These are phyloP conservation scores for Fusarium abutilonis DNA, from an alignment of 2,329 filamentous ascomycete genomes.

Conservation along the genomic window DNA sequence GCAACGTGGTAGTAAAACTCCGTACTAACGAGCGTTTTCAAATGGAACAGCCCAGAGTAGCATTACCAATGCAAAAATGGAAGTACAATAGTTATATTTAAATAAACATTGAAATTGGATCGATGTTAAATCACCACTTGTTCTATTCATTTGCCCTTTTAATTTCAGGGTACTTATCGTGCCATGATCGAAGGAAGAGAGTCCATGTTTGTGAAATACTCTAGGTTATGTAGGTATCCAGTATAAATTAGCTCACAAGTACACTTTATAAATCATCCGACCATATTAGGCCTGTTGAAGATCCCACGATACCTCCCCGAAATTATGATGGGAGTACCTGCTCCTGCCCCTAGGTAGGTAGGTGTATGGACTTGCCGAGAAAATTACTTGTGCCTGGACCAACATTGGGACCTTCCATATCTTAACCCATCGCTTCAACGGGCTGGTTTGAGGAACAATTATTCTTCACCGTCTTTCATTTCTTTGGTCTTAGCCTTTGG, in stretches of 20 bases:
- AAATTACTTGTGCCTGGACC: constrained; percentile 18
- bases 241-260: constrained; percentile 9
- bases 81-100: too few relatives aligned
- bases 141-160: constrained; percentile 1
- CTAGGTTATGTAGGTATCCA: too few relatives aligned
- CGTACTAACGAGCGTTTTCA: not conserved
- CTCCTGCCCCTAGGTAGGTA: not conserved
- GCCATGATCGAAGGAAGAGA: constrained; percentile 3
- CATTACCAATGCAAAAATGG: not conserved
- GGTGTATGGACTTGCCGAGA: not conserved
- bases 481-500: not conserved
- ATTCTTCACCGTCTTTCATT: not conserved
- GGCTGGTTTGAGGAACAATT: constrained; percentile 2
- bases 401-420: not conserved
- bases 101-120: too few relatives aligned
- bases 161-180: constrained; percentile 3
- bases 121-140: not conserved
- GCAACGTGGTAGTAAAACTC: constrained; percentile 7
- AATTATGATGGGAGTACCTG: constrained; percentile 16
- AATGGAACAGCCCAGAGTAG: not conserved
- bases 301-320: constrained; percentile 8
- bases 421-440: not conserved
- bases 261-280: not conserved
- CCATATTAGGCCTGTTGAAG: not conserved
- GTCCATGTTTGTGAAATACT: too few relatives aligned